Base-by-base conservation (phyloP, 2,329 filamentous ascomycete genomes). In the Epichloe sylvatica region DNA sequence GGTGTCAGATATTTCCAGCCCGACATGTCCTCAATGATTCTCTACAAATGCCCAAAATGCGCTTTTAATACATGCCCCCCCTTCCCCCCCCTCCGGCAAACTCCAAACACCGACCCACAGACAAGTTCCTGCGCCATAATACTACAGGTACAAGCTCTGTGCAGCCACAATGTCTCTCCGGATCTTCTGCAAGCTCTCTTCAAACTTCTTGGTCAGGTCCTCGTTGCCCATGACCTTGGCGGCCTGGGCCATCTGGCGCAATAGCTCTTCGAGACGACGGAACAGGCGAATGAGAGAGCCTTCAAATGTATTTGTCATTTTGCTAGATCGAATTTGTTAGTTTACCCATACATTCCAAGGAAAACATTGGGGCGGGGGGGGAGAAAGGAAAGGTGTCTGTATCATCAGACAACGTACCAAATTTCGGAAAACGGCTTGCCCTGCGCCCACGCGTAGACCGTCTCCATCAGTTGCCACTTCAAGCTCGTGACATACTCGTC, bases 251-350 rank as follows among this genome's bases (percentile, higher is more conserved):
- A 97, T 94, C 67, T 98, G 92, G 56, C 92, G 80, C 36, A 98
- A 74, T 51, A 96, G 75, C 69, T 98, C 92, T 68, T 98, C 92
- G 34, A 98, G 75, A 19, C 92, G 86, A 49, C 92, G 85, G 80
- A 98, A 98, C 38, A 96, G 81, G 45, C 92, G 88, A 59, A 98
- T 97, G 53, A 98, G 73, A 51, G 88, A 96, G 52, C 92, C 92
- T 71, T 98, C 92, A 67, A 96, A 98, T 30, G 91, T 87, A 60
- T 96, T 91, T 30, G 92, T 97, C 90, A 98, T 96, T 87, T 94
- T 94, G 70, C 91, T 94, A 55, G 7, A 19, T 13, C 13, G 3
- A 34, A 45, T 35, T 35, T 38, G 15, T 21, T 13, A 11, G n/a
- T 7, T 15, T 3, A 15, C 13, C n/a, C 30, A 11, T 12, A 12